Percentiles rank a stretch among this genome's conserved stretches.
phyloP scores from a whole-genome alignment of 805 yeast species.

The Kodamaea lidongshanica region DNA sequence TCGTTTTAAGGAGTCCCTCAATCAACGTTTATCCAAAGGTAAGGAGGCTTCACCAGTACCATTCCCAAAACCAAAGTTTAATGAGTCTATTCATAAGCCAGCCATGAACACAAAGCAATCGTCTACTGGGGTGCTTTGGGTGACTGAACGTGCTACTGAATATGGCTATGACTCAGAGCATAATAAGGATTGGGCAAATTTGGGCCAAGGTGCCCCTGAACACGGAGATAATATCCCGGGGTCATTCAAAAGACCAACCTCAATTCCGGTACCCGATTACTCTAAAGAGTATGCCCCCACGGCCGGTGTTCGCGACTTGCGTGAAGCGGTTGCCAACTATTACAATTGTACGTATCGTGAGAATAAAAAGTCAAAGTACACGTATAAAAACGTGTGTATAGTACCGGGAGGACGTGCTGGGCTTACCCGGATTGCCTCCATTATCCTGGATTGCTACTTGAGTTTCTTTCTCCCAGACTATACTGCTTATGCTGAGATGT shows the following conservation, averaged over 20 bases:
- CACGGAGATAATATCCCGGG: constrained; percentile 55
- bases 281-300: constrained; percentile 57
- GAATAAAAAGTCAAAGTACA: constrained; percentile 45
- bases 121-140: constrained; percentile 61
- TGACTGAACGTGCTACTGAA: constrained; percentile 54
- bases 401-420: constrained; percentile 66
- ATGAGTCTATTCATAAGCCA: constrained; percentile 45
- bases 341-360: constrained; percentile 51
- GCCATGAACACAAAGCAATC: constrained; percentile 54
- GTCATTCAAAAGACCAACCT: constrained; percentile 47
- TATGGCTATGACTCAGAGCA: constrained; percentile 44
- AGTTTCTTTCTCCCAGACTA: constrained; percentile 58
- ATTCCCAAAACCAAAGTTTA: constrained; percentile 41
- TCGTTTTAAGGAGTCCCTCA: no score
- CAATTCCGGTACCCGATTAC: constrained; percentile 41
- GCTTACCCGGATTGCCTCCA: constrained; percentile 54
- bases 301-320: constrained; percentile 47
- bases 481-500: constrained; percentile 62
- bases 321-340: constrained; percentile 53
- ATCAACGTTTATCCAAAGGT: constrained; percentile 27
- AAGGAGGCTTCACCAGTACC: constrained; percentile 45
- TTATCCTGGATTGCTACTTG: constrained; percentile 51
- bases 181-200: constrained; percentile 46
- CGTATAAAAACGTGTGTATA: constrained; percentile 54
- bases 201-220: constrained; percentile 64